phyloP scores from a whole-genome alignment of 345 rosid genomes.

The Salix dunnii region DNA sequence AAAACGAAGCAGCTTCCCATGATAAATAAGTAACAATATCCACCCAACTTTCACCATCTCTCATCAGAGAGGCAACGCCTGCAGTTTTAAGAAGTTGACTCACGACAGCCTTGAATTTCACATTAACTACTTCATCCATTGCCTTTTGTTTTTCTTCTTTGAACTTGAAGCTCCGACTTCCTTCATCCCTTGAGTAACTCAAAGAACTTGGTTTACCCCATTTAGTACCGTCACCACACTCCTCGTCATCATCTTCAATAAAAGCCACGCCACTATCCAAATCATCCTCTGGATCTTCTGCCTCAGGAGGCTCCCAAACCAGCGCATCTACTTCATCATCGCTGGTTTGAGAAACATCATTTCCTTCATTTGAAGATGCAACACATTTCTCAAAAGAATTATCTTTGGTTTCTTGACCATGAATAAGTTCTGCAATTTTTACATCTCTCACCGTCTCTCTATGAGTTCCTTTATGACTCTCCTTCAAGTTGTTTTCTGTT shows the following conservation, averaged over 20 bases:
- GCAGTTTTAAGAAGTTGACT: constrained; percentile 57
- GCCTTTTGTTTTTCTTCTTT: constrained; percentile 58
- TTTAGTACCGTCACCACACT: constrained; percentile 56
- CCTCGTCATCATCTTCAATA: constrained; percentile 65
- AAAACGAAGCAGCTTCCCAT: constrained; percentile 82
- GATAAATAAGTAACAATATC: constrained; percentile 67
- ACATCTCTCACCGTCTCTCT: constrained; percentile 38
- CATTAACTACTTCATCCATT: constrained; percentile 60
- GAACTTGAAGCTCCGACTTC: constrained; percentile 34
- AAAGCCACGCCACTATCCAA: constrained; percentile 48
- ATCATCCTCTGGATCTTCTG: constrained; percentile 63
- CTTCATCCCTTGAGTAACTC: constrained; percentile 42
- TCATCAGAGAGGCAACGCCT: constrained; percentile 35
- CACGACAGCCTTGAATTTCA: constrained; percentile 61
- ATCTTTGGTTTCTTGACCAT: constrained; percentile 30
- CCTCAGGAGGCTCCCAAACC: constrained; percentile 87
- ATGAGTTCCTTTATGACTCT: constrained; percentile 11
- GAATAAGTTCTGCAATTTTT: constrained; percentile 33
- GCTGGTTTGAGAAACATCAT: constrained; percentile 24
- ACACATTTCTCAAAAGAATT: constrained; percentile 19
- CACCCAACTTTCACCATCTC: constrained; percentile 58
- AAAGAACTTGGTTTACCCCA: constrained; percentile 62
- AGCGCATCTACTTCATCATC: constrained; percentile 33
- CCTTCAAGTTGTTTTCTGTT: constrained; percentile 28
- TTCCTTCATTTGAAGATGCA: constrained; percentile 26